Conservation (phyloP, 2,329 filamentous ascomycete species). For the Stenocarpella maydis region DNA sequence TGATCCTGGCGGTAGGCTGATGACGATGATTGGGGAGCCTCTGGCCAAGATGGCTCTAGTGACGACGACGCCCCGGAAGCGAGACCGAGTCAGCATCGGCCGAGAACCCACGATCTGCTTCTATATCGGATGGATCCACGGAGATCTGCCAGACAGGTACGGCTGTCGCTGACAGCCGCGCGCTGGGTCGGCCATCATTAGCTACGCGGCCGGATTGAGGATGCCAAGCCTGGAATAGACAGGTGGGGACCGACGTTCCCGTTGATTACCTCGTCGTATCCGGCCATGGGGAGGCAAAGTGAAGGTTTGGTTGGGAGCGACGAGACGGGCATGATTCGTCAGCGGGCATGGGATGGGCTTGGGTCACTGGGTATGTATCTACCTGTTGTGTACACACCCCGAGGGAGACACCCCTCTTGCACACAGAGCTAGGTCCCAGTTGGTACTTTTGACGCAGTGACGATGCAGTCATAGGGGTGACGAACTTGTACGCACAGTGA, state of each 20-base stretch:
- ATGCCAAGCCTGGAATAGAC: slow-evolving; percentile 19
- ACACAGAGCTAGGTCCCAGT: neutral
- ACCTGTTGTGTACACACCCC: neutral
- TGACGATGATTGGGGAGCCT: neutral
- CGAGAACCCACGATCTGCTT: slow-evolving; percentile 29
- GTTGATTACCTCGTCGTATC: slow-evolving; percentile 24
- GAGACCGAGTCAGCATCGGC: slow-evolving; percentile 19
- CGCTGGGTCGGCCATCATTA: neutral
- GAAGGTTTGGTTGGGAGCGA: slow-evolving; percentile 23
- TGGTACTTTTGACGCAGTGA: neutral
- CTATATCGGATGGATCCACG: slow-evolving; percentile 28
- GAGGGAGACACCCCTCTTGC: neutral
- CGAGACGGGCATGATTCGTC: slow-evolving; percentile 21
- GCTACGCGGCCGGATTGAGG: slow-evolving; percentile 7
- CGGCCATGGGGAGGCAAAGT: neutral
- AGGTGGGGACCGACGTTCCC: slow-evolving; percentile 1
- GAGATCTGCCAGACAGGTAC: slow-evolving; percentile 32
- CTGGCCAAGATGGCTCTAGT: neutral
- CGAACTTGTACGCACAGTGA: slow-evolving; percentile 17
- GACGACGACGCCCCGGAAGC: slow-evolving; percentile 20
- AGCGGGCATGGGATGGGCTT: neutral
- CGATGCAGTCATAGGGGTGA: neutral
- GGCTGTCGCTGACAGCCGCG: slow-evolving; percentile 18
- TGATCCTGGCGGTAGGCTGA: neutral
- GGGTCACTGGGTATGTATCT: neutral